phyloP scores from a whole-genome alignment of 2,329 filamentous ascomycete genomes.

The Trichoderma asperellum region DNA sequence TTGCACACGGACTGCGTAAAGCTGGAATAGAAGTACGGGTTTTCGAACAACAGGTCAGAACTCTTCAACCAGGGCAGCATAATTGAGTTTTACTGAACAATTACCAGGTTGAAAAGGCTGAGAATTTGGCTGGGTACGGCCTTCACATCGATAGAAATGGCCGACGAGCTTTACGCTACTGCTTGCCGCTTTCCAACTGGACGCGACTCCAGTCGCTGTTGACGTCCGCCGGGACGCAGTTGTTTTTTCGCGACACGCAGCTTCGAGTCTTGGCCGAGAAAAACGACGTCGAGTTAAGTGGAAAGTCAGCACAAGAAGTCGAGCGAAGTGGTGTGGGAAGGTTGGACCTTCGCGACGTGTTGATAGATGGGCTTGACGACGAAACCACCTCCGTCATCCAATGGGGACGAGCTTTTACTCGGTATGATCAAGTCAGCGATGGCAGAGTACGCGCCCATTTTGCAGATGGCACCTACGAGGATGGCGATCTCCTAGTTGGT shows the following conservation, averaged over 20 bases:
- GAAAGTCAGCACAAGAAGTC: background rate
- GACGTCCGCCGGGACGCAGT: background rate
- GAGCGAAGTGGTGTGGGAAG: slow-evolving; percentile 1
- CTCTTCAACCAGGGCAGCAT: background rate
- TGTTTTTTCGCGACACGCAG: background rate
- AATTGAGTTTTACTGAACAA: background rate
- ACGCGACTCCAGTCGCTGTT: slow-evolving; percentile 2
- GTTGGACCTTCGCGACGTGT: background rate
- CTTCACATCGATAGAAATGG: background rate
- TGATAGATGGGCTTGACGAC: background rate
- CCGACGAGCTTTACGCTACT: background rate
- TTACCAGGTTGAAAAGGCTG: background rate
- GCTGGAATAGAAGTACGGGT: slow-evolving; percentile 2
- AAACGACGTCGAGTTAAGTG: background rate
- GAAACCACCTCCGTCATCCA: background rate
- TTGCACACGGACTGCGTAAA: background rate
- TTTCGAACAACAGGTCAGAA: background rate
- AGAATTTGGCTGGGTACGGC: slow-evolving; percentile 1
- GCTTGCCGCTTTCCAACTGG: slow-evolving; percentile 3
- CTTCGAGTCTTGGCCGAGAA: background rate
- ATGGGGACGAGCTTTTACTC: background rate
- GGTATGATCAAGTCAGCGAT: background rate
- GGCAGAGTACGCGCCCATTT: background rate
- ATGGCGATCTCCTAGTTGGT: slow-evolving; percentile 1
- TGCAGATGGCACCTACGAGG: background rate